These are phyloP conservation scores for Artemisia annua DNA, from an alignment of 129 eudicot genomes.

Conservation along the genomic window DNA sequence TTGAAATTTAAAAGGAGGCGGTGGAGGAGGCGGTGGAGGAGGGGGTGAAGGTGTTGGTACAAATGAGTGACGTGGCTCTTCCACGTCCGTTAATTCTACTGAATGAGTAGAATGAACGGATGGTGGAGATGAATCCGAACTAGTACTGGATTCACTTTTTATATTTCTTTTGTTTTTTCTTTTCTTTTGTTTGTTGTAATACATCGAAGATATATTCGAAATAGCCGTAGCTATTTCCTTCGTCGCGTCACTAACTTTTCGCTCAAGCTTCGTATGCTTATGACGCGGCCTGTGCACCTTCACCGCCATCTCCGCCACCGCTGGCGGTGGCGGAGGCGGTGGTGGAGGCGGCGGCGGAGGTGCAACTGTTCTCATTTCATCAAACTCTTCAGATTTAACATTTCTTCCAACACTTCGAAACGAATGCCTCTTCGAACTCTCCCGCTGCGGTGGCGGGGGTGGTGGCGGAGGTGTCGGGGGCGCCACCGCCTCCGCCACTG, in stretches of 20 bases:
- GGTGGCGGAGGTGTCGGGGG: constrained; percentile 43
- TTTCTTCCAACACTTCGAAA: constrained; percentile 36
- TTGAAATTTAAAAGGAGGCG: constrained; percentile 50
- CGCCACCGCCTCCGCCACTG: constrained; percentile 21
- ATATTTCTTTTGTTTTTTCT: constrained; percentile 45
- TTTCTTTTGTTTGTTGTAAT: constrained; percentile 51
- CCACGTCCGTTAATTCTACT: constrained; percentile 12
- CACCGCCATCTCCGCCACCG: constrained; percentile 31
- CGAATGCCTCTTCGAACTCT: constrained; percentile 39
- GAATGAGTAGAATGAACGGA: constrained; percentile 31
- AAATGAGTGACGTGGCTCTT: constrained; percentile 25
- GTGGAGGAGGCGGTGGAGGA: constrained; percentile 41
- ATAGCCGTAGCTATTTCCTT: constrained; percentile 67
- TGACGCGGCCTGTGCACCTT: constrained; percentile 13
- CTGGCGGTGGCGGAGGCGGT: constrained; percentile 32
- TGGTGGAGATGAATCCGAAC: constrained; percentile 38
- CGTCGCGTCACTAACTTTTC: constrained; percentile 60
- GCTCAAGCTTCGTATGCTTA: constrained; percentile 24
- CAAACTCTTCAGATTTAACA: constrained; percentile 19
- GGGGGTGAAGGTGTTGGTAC: constrained; percentile 36
- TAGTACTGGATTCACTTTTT: constrained; percentile 38
- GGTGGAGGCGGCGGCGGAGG: constrained; percentile 20
- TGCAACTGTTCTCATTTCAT: constrained; percentile 2
- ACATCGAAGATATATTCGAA: constrained; percentile 47
- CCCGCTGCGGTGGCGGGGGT: constrained; percentile 31